These are phyloP conservation scores for Coemansia sp. DNA, from an alignment of 192 early-diverging fungal species.

Conservation along the genomic window DNA sequence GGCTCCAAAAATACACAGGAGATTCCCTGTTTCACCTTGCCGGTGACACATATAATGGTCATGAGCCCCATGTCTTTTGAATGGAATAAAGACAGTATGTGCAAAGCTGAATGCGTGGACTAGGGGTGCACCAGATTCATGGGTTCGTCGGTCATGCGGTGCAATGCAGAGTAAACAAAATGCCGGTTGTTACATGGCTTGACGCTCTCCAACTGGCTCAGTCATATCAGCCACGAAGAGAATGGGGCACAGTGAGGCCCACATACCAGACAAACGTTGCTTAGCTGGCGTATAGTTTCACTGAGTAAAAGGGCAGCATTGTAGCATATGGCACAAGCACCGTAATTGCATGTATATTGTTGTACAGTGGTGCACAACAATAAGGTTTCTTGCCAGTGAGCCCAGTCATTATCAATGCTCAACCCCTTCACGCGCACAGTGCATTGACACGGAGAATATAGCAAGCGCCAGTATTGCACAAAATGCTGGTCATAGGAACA, in stretches of 20 bases:
- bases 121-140: constrained; percentile 3
- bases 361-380: not conserved
- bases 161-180: not conserved
- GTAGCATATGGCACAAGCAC: not conserved
- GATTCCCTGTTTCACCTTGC: not conserved
- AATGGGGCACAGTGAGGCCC: not conserved
- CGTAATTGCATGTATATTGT: not conserved
- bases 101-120: not conserved
- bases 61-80: not conserved
- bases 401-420: not conserved
- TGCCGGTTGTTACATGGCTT: not conserved
- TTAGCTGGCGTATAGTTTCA: not conserved
- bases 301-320: not conserved
- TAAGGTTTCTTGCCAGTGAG: not conserved
- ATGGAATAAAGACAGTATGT: not conserved
- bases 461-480: not conserved
- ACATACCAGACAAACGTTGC: not conserved
- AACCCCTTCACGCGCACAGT: not conserved
- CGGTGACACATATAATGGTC: not conserved
- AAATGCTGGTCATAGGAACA: not conserved
- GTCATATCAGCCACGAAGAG: constrained; percentile 1
- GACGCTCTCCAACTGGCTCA: not conserved
- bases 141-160: constrained; percentile 4
- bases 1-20: not conserved
- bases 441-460: not conserved